phyloP scores from a whole-genome alignment of 2,329 filamentous ascomycete genomes.

The Fusarium annulatum region DNA sequence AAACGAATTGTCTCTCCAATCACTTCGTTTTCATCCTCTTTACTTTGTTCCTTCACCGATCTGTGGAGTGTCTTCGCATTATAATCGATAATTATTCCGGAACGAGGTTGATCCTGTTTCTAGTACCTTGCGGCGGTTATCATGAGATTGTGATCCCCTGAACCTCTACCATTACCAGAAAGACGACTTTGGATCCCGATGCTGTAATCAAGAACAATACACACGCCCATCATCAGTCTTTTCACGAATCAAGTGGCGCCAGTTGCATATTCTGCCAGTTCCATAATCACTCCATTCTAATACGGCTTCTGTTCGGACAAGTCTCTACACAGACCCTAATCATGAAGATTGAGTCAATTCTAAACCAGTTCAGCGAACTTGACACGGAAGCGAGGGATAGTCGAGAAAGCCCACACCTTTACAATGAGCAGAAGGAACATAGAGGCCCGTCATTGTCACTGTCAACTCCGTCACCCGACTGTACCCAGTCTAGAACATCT shows the following conservation, averaged over 20 bases:
- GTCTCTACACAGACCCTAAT: neutral
- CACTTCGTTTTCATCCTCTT: slow-evolving; percentile 15
- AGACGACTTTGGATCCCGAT: slow-evolving; percentile 23
- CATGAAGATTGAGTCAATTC: slow-evolving; percentile 38
- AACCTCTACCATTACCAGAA: slow-evolving; percentile 23
- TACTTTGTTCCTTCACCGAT: slow-evolving; percentile 8
- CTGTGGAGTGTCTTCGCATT: slow-evolving; percentile 17
- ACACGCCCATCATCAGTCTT: slow-evolving; percentile 17
- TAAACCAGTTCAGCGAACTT: slow-evolving; percentile 40
- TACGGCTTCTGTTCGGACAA: neutral
- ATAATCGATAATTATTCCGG: slow-evolving; percentile 41
- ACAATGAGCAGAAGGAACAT: slow-evolving; percentile 7
- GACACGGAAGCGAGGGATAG: slow-evolving; percentile 13
- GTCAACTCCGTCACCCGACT: slow-evolving; percentile 51
- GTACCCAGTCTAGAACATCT: slow-evolving; percentile 38
- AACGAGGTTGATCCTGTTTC: slow-evolving; percentile 32
- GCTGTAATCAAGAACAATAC: slow-evolving; percentile 21
- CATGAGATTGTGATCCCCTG: slow-evolving; percentile 31
- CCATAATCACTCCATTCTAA: slow-evolving; percentile 20
- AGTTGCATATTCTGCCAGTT: neutral
- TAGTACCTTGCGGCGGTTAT: slow-evolving; percentile 15
- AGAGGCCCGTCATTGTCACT: slow-evolving; percentile 38
- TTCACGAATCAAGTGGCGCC: neutral
- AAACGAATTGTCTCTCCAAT: slow-evolving; percentile 30
- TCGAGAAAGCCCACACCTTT: slow-evolving; percentile 17